Evolutionary conservation across 192 early-diverging fungal genomes (phyloP), one percentile per base, ranked within the genome.

Genomic region (Entomortierella lignicola): DNA sequence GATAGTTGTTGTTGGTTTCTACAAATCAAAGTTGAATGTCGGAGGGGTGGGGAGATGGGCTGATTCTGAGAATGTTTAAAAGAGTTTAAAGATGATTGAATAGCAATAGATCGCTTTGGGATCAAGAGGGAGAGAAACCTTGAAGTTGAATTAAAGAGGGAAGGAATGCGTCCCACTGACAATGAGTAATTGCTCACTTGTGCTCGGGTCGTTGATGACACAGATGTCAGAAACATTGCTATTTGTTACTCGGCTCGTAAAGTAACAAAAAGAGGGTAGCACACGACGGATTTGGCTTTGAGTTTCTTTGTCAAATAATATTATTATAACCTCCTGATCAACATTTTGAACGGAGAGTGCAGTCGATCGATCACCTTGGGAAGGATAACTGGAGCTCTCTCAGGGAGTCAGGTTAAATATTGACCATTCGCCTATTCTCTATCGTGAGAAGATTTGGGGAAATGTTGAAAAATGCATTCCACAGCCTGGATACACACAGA

Each of bases 371-470:
- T 37, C 34, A 37, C 34, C 34, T 37, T 37, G 34, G 34, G 34
- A 37, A 10, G 4, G 34, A 37, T 37, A 10, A 10, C 34, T 10
- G 34, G 10, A 37, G 34, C 15, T 15, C 4, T 47, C 15, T 54
- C 26, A 27, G 8, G n/a, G 52, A 4, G 25, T 11, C 7, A 63
- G 55, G 29, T 69, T 37, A 47, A 77, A 77, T 2, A 77, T 2
- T 13, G 60, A 58, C 74, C 74, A 77, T 11, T 69, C 74, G 1
- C 74, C 74, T 7, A 64, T 69, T 69, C 59, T 69, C 74, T 77
- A 55, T 20, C 8, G 30, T 10, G 20, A 41, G 17, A 47, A 43
- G 4, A 37, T 4, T 37, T 37, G 4, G 34, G 5, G 5, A 10
- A 37, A 7, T 4, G 34, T 37, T 25, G 37, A 42, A 37, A 18